Evolutionary conservation across 2,329 filamentous ascomycete species (phyloP), one percentile per base, ranked within the genome.

Genomic region (Mariannaea sp.): DNA sequence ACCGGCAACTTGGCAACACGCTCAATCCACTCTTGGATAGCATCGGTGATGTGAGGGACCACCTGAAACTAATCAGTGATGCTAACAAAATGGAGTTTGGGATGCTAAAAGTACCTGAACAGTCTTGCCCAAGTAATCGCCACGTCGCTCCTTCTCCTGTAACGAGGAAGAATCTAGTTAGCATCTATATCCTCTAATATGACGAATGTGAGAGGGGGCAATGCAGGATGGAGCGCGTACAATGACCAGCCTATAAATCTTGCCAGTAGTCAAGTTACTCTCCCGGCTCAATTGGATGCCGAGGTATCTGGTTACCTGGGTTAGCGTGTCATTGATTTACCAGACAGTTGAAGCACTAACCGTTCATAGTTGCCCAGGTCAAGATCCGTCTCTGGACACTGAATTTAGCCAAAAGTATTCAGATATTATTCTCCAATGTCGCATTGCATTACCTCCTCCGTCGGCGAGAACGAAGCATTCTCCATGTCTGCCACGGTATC

Each of bases 231-330:
- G 39, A 16, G 38, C 32, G 45, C 81, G 79, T 68, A 87, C 81
- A 65, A 96, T 92, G 48, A 97, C 92, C 66, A 89, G 85, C 68
- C 90, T 82, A 75, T 97, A 97, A 64, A 97, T 91, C 78, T 97
- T 97, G 69, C 94, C 94, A 5, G 93, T 96, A 3, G 94, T 99
- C 74, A 99, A 96, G 74, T 97, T 97, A 78, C 93, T 91, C 65
- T 96, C 92, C 57, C 87, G 81, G 7, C 85, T 90, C 56, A 97
- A 80, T 49, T 87, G 89, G 60, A 93, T 87, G 67, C 87, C 87
- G 49, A 96, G 85, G 70, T 96, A 96, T 29, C 73, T 70, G 40
- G 26, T 17, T 40, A 6, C 40, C 17, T 10, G n/a, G 19, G 8
- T 41, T 12, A 17, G 22, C 9, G 43, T 35, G n/a, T 12, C 20